Percentiles rank a stretch among this genome's conserved stretches.
Conservation (phyloP, 2,329 filamentous ascomycete species). For the Colletotrichum sp. region DNA sequence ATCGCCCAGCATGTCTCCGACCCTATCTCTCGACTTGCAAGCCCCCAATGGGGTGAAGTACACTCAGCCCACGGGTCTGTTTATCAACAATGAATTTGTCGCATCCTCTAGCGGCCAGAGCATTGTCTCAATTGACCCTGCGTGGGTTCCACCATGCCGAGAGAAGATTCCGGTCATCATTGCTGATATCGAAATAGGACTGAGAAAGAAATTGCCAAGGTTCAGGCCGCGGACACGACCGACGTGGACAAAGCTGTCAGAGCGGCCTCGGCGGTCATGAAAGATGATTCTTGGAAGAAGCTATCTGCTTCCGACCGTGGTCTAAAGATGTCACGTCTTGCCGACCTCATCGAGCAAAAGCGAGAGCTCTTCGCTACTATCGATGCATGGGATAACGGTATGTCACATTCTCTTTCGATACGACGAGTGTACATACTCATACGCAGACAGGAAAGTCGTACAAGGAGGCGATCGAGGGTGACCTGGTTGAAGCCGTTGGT, state of each 20-base stretch:
- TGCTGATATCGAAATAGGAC: background rate
- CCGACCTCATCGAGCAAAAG: slow-evolving; percentile 72
- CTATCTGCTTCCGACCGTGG: slow-evolving; percentile 71
- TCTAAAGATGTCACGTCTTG: slow-evolving; percentile 67
- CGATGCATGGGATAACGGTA: slow-evolving; percentile 74
- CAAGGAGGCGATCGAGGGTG: slow-evolving; percentile 66
- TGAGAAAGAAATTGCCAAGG: background rate
- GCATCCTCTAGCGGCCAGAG: slow-evolving; percentile 59
- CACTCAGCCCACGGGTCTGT: slow-evolving; percentile 70
- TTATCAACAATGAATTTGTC: slow-evolving; percentile 81
- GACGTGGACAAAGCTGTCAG: background rate
- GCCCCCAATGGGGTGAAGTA: slow-evolving; percentile 75
- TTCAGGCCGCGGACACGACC: background rate
- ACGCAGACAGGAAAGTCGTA: slow-evolving; percentile 61
- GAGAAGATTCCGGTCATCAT: background rate
- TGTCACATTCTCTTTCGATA: background rate
- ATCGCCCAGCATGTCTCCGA: slow-evolving; percentile 1
- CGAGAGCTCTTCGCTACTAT: slow-evolving; percentile 51
- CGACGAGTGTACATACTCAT: background rate
- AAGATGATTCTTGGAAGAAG: slow-evolving; percentile 68
- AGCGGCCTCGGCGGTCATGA: background rate
- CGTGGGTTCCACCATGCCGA: background rate
- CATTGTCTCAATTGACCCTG: slow-evolving; percentile 67
- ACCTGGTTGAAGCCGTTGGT: slow-evolving; percentile 53
- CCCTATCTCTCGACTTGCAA: slow-evolving; percentile 56